phyloP scores from a whole-genome alignment of 208 protist genomes.

The Trichomonas tenax region DNA sequence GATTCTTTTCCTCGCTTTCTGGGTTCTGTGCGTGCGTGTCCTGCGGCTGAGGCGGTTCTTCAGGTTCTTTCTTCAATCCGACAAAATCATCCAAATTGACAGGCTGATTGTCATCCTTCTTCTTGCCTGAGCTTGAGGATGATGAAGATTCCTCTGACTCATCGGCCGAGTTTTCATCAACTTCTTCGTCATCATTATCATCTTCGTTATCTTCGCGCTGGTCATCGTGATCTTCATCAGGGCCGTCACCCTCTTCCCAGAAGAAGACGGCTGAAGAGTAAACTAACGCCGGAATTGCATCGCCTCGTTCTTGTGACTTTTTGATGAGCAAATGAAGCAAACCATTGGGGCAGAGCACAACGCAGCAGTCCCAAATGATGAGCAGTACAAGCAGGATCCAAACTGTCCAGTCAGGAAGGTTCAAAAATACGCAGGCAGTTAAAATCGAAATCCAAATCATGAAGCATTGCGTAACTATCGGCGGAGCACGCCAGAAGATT shows the following conservation, averaged over 20 bases:
- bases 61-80: not conserved
- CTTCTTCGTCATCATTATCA: not conserved
- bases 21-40: not conserved
- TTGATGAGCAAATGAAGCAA: not conserved
- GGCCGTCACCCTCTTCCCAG: not conserved
- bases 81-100: not conserved
- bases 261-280: not conserved
- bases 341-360: not conserved
- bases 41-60: not conserved
- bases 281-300: not conserved
- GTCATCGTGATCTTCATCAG: not conserved
- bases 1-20: not conserved
- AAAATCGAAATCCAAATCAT: not conserved
- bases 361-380: not conserved
- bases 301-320: not conserved
- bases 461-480: not conserved
- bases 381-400: not conserved
- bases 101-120: not conserved
- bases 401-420: not conserved
- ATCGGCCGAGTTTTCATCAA: not conserved
- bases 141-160: not conserved
- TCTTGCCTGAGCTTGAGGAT: too few relatives aligned
- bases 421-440: not conserved
- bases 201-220: not conserved
- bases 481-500: constrained; percentile 1